Conservation (phyloP, 805 yeast genomes). For the Metschnikowia baotianmanensis region DNA sequence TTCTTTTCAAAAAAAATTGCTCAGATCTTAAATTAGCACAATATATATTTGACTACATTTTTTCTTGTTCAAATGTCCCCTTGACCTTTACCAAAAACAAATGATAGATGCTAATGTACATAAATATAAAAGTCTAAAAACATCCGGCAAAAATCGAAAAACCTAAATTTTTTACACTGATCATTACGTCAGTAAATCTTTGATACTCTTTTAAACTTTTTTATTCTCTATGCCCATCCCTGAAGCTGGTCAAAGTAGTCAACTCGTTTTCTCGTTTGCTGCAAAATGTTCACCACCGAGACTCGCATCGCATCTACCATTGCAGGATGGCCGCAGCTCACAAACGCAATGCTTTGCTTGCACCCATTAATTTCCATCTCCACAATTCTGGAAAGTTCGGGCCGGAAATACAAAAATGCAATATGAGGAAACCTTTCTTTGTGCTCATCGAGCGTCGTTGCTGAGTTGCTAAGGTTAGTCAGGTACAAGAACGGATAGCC, state of each 20-base stretch:
- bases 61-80: no score
- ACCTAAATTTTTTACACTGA: not conserved
- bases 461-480: no score
- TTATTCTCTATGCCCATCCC: slow-evolving; percentile 5
- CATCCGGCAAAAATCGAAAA: not conserved
- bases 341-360: slow-evolving; percentile 42
- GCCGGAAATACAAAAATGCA: slow-evolving; percentile 44
- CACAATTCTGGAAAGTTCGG: slow-evolving; percentile 33
- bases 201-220: not conserved
- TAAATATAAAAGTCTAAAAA: no score
- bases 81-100: no score
- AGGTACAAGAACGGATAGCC: no score
- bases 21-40: no score
- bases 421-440: slow-evolving; percentile 28
- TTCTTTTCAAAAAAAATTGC: not conserved
- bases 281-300: slow-evolving; percentile 42
- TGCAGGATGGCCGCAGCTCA: slow-evolving; percentile 60
- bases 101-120: no score
- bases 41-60: no score
- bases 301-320: slow-evolving; percentile 57
- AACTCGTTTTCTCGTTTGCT: slow-evolving; percentile 42
- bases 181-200: not conserved
- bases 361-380: slow-evolving; percentile 32
- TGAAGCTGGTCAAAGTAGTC: slow-evolving; percentile 55
- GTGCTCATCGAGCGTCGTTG: slow-evolving; percentile 5